A percentile compares a stretch with the other conserved stretches of the same genome.
Conservation (phyloP, 129 eudicot species). For the Pittosporum tobira region DNA sequence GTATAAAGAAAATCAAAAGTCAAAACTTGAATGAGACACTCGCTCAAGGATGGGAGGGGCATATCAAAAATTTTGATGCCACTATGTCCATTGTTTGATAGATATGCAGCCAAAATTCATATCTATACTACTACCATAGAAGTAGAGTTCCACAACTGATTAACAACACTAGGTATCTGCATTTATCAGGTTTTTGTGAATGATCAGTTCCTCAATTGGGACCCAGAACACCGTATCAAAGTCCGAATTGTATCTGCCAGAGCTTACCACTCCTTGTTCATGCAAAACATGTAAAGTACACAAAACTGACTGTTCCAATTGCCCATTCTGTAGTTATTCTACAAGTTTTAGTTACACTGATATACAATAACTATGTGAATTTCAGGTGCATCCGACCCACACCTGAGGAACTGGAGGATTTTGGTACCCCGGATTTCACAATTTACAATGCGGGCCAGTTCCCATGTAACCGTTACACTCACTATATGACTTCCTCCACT, state of each 20-base stretch:
- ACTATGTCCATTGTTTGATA: no score
- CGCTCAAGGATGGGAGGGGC: no score
- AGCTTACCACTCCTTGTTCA: slow-evolving; percentile 94
- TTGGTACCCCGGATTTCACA: slow-evolving; percentile 98
- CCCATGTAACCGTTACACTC: slow-evolving; percentile 98
- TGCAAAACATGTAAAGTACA: slow-evolving; percentile 90
- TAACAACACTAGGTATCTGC: no score
- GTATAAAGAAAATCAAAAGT: no score
- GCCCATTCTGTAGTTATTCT: no score
- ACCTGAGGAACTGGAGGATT: slow-evolving; percentile 95
- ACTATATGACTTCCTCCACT: slow-evolving; percentile 98
- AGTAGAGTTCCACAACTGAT: no score
- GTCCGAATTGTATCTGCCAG: slow-evolving; percentile 95
- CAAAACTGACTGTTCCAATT: no score
- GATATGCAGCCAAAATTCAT: no score
- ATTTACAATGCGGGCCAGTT: slow-evolving; percentile 99
- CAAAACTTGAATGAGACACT: no score
- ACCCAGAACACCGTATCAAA: slow-evolving; percentile 85
- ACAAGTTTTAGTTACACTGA: no score
- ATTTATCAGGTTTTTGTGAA: slow-evolving; percentile 91
- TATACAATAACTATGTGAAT: slow-evolving; percentile 77
- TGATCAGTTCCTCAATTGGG: slow-evolving; percentile 97
- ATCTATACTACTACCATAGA: no score
- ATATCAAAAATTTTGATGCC: no score
- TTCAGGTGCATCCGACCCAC: slow-evolving; percentile 99